Conservation (phyloP, 202 grass and related monocot species). For the Carex sylvatica region DNA sequence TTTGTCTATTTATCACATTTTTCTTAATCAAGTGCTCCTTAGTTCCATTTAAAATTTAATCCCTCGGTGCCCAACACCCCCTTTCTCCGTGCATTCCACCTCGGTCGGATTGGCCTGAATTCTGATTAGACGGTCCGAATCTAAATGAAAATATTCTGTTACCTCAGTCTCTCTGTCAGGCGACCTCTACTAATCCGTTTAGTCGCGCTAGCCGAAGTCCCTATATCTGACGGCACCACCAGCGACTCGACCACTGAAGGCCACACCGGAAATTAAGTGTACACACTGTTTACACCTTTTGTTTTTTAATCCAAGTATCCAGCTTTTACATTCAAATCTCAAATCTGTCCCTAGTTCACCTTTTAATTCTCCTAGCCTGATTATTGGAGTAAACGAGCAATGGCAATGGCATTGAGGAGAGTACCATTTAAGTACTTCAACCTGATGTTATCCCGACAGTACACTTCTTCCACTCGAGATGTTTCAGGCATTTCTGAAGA, state of each 20-base stretch:
- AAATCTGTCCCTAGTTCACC: background rate
- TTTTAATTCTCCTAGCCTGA: background rate
- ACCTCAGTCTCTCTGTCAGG: no score
- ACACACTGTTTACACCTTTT: background rate
- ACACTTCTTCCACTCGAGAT: background rate
- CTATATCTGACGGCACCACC: background rate
- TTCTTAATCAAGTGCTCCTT: no score
- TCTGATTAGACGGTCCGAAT: no score
- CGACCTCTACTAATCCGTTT: no score
- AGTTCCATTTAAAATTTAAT: no score
- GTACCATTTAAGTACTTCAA: background rate
- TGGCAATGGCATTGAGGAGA: conserved; percentile 12
- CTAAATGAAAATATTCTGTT: no score
- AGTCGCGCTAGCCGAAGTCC: background rate
- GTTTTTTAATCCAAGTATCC: background rate
- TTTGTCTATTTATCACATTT: no score
- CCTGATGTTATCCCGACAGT: background rate
- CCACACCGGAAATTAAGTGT: background rate
- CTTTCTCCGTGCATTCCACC: no score
- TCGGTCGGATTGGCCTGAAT: no score
- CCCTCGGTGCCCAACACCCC: no score
- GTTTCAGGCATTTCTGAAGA: background rate
- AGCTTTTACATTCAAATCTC: background rate
- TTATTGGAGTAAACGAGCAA: conserved; percentile 2
- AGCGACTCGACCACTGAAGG: background rate